Percentiles rank a stretch among this genome's conserved stretches.
Conservation (phyloP, 2,329 filamentous ascomycete species). For the Mollisia scopiformis region DNA sequence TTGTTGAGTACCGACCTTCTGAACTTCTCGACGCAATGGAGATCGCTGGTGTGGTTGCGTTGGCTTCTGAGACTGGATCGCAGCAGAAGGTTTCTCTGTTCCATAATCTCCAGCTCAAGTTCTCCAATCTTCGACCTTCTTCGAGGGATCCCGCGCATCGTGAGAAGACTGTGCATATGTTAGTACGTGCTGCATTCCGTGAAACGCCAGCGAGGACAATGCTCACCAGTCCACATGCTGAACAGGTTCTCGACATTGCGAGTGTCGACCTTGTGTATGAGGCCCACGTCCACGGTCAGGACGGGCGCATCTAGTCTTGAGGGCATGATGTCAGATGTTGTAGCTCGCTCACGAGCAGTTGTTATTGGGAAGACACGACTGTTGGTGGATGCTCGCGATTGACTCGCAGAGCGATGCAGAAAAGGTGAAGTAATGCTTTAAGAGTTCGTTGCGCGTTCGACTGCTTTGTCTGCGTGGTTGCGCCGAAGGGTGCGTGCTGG, state of each 20-base stretch:
- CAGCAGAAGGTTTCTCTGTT: slow-evolving; percentile 91
- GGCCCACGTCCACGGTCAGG: slow-evolving; percentile 86
- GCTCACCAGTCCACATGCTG: slow-evolving; percentile 94
- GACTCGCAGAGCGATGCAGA: slow-evolving; percentile 28
- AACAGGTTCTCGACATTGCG: slow-evolving; percentile 90
- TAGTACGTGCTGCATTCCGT: not conserved
- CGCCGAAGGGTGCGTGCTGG: not conserved
- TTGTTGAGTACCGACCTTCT: slow-evolving; percentile 46
- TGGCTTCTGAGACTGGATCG: slow-evolving; percentile 60
- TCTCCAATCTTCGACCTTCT: slow-evolving; percentile 89
- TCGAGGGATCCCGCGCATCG: slow-evolving; percentile 93
- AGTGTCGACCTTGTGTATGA: slow-evolving; percentile 94
- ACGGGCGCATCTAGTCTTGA: slow-evolving; percentile 82
- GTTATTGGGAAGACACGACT: slow-evolving; percentile 31
- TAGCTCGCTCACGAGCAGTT: slow-evolving; percentile 37
- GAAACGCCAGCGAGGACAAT: not conserved
- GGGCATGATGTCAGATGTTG: slow-evolving; percentile 63
- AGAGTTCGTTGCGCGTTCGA: not conserved
- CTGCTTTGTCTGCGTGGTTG: not conserved
- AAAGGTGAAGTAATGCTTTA: not conserved
- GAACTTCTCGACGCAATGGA: slow-evolving; percentile 36
- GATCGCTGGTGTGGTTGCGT: slow-evolving; percentile 45
- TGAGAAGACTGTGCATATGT: slow-evolving; percentile 71
- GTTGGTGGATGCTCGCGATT: slow-evolving; percentile 32
- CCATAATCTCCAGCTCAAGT: slow-evolving; percentile 95